phyloP scores from a whole-genome alignment of 495 filamentous ascomycete genomes.

The Zalerion maritima region DNA sequence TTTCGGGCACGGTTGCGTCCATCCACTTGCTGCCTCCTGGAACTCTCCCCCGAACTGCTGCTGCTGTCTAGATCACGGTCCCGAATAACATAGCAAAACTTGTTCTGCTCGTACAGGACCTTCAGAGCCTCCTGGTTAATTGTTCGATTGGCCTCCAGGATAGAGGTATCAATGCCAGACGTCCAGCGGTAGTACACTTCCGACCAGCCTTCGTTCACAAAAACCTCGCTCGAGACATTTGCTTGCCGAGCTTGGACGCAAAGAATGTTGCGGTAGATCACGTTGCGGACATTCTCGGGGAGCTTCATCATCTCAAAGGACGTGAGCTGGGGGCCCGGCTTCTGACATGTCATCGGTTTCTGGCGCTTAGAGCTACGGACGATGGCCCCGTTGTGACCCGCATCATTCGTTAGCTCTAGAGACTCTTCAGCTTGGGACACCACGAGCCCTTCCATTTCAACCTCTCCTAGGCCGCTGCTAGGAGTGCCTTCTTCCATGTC shows the following conservation, averaged over 20 bases:
- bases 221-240: constrained; percentile 16
- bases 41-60: neutral
- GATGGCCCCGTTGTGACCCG: too few species aligned
- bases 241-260: too few species aligned
- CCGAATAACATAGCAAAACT: constrained; percentile 23
- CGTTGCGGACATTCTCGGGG: constrained; percentile 18
- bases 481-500: too few species aligned
- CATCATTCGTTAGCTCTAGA: too few species aligned
- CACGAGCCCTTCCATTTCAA: too few species aligned
- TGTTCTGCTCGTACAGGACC: constrained; percentile 26
- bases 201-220: constrained; percentile 21
- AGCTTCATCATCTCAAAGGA: constrained; percentile 9
- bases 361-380: too few species aligned
- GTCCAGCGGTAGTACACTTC: constrained; percentile 10
- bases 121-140: constrained; percentile 14
- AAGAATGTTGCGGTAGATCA: constrained; percentile 22
- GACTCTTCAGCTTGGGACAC: too few species aligned
- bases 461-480: too few species aligned
- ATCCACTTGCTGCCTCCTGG: neutral
- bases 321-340: too few species aligned
- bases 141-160: constrained; percentile 17
- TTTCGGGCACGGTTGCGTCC: constrained; percentile 1
- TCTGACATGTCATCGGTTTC: too few species aligned
- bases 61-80: constrained; percentile 10
- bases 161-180: constrained; percentile 10